Base-by-base conservation (phyloP, 1,139 yeast genomes). In the Wickerhamomyces sp. region DNA sequence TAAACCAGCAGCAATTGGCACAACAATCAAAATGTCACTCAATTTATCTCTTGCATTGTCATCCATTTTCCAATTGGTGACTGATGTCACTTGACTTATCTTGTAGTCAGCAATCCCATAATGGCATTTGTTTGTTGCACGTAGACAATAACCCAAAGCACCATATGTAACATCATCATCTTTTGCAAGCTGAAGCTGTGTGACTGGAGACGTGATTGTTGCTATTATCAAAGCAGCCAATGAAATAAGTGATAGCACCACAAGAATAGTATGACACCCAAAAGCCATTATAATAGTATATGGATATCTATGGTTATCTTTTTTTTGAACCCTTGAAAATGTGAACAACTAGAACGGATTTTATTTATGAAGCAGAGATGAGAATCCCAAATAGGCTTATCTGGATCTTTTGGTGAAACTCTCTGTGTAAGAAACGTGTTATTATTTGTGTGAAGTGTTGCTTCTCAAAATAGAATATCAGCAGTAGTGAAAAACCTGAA, bases 131-230 rank as follows among this genome's bases (percentile, higher is more conserved):
- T n/a, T n/a, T n/a, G n/a, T n/a, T n/a, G n/a, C n/a, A n/a, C n/a
- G n/a, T n/a, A 62, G 56, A 61, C 97, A 90, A 50, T 77, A 77
- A 1, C 97, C 97, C 64, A 90, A 84, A 1, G 86, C 87, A 16
- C 98, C 98, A 59, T 81, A 92, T 37, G 73, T 65, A 54, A 70
- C 66, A 42, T 70, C 74, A 18, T 68, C 67, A 47, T 67, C 72
- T 20, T 70, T 63, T 33, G 83, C 73, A 9, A 81, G 63, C 3
- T 74, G 66, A 35, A 80, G 66, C 20, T 60, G 55, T 8, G 82
- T 72, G 14, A 81, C 70, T 0, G 94, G 92, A 12, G 79, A 84
- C 0, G 89, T 70, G 28, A 78, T 68, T 31, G 76, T 68, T 7
- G 78, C 76, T 36, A 78, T 60, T 33, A 78, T 61, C 38, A 77